These are phyloP conservation scores for Moesziomyces sp. DNA, from an alignment of 1,284 basidiomycete species.

Conservation along the genomic window DNA sequence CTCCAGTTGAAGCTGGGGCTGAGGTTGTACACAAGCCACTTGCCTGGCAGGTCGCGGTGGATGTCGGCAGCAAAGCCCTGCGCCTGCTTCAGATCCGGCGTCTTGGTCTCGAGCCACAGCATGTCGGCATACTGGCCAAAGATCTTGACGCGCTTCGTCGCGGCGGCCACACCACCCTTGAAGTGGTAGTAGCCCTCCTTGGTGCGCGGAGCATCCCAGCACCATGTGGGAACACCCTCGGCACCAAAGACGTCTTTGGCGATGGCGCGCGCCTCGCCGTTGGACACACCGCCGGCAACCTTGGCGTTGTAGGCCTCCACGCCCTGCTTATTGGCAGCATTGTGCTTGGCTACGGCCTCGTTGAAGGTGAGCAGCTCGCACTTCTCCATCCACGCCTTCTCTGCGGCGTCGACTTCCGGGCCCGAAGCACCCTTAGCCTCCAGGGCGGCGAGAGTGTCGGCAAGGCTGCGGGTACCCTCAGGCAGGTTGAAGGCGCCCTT, in stretches of 20 bases:
- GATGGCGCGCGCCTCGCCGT: conserved; percentile 77
- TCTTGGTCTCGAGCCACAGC: conserved; percentile 81
- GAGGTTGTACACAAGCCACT: conserved; percentile 91
- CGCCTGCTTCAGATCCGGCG: conserved; percentile 83
- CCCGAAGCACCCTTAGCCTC: conserved; percentile 59
- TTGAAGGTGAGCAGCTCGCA: conserved; percentile 77
- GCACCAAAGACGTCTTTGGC: conserved; percentile 80
- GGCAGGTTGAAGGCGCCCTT: conserved; percentile 65
- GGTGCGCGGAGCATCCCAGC: conserved; percentile 91
- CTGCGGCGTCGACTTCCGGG: conserved; percentile 59
- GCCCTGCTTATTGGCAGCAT: conserved; percentile 68
- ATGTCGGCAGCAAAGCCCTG: conserved; percentile 81
- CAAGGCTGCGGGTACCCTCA: conserved; percentile 53
- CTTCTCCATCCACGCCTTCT: conserved; percentile 66
- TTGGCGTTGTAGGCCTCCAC: conserved; percentile 73
- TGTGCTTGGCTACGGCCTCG: conserved; percentile 75
- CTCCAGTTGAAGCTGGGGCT: conserved; percentile 95
- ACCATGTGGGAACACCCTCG: conserved; percentile 76
- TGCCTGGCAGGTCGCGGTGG: conserved; percentile 78
- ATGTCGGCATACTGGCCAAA: conserved; percentile 73
- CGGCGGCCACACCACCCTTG: conserved; percentile 83
- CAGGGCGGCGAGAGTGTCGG: conserved; percentile 60
- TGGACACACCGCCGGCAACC: conserved; percentile 76
- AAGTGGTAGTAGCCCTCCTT: conserved; percentile 92
- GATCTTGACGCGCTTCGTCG: conserved; percentile 81